These are phyloP conservation scores for Lithocarpus polystachyus DNA, from an alignment of 306 rosid species.

Conservation along the genomic window DNA sequence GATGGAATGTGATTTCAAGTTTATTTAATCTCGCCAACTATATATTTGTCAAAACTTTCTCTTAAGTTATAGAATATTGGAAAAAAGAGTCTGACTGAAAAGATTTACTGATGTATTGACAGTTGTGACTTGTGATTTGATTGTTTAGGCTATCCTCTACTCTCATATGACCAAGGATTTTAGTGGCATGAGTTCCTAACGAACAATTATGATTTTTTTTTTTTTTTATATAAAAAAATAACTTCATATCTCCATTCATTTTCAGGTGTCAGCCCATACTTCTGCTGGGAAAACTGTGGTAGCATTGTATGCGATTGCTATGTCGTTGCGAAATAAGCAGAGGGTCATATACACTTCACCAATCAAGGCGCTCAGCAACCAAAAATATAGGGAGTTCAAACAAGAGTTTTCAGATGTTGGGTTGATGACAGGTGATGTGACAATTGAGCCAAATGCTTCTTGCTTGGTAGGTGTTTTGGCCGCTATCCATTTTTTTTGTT, in stretches of 20 bases:
- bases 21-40: neutral
- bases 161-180: neutral
- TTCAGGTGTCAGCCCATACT: constrained; percentile 95
- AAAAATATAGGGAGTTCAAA: constrained; percentile 86
- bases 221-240: neutral
- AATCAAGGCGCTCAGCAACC: constrained; percentile 95
- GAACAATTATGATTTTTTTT: neutral
- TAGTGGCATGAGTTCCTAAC: neutral
- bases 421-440: constrained; percentile 95
- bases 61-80: neutral
- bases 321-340: constrained; percentile 77
- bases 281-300: constrained; percentile 97
- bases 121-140: neutral
- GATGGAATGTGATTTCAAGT: neutral
- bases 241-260: neutral
- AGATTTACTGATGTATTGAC: neutral
- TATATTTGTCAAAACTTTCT: neutral
- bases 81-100: neutral
- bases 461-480: constrained; percentile 57
- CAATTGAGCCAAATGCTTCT: constrained; percentile 89
- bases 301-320: constrained; percentile 87
- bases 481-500: neutral
- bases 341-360: constrained; percentile 94
- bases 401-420: constrained; percentile 97
- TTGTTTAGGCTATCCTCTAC: neutral